Percentiles rank a stretch among this genome's conserved stretches.
These are phyloP conservation scores for Chlorella sp. DNA, from an alignment of 139 green algal genomes.

Conservation along the genomic window DNA sequence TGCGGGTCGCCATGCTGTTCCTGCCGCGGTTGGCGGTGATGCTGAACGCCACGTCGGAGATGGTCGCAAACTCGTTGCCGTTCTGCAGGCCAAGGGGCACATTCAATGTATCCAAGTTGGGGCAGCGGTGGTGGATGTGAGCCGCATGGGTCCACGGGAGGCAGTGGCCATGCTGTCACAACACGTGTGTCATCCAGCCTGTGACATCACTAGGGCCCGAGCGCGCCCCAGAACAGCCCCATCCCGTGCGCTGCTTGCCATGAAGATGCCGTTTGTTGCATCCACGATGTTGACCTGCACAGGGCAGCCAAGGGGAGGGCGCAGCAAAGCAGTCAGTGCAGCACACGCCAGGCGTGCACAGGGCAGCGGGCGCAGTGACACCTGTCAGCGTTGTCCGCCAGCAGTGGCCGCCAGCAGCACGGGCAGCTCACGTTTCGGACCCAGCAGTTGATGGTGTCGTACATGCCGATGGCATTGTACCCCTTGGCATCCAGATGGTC, in stretches of 20 bases:
- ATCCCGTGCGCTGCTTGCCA: too few species aligned
- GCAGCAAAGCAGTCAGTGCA: too few species aligned
- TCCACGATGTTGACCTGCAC: constrained; percentile 5
- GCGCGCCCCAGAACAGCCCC: too few species aligned
- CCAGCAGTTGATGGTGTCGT: neutral
- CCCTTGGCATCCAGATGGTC: neutral
- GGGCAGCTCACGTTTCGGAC: neutral
- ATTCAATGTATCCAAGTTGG: neutral
- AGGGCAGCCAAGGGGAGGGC: neutral
- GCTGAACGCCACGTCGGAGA: neutral
- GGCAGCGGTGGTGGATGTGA: too few species aligned
- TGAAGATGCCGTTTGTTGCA: too few species aligned
- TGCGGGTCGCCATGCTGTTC: neutral
- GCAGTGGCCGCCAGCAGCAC: too few species aligned
- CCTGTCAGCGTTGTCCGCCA: neutral
- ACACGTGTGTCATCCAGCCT: too few species aligned
- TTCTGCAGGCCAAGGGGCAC: neutral
- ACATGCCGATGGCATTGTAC: neutral
- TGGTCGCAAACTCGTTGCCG: constrained; percentile 2
- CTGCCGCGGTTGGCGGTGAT: neutral
- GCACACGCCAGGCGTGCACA: too few species aligned
- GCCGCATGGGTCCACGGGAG: too few species aligned
- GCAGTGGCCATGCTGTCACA: too few species aligned
- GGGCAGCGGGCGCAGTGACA: too few species aligned
- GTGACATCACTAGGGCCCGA: too few species aligned